Percentiles rank a stretch among this genome's conserved stretches.
These are phyloP conservation scores for Boletus rufocinnamomeus DNA, from an alignment of 768 basidiomycete species.

Conservation along the genomic window DNA sequence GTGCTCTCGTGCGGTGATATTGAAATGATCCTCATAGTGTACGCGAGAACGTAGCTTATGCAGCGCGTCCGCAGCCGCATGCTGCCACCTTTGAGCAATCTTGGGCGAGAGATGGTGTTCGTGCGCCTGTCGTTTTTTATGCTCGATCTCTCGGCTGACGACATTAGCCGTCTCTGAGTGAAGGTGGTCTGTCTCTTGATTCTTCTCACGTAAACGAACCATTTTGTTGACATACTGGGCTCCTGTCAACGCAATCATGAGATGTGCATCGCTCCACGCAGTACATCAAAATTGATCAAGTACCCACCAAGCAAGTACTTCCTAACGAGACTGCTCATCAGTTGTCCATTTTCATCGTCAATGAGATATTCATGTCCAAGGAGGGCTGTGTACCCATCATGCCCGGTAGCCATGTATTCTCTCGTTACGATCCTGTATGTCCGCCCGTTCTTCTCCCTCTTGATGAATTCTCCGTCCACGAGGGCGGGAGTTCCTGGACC, in stretches of 20 bases:
- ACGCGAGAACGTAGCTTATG: constrained; percentile 48
- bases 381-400: constrained; percentile 78
- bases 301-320: constrained; percentile 77
- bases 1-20: constrained; percentile 64
- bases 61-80: constrained; percentile 42
- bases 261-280: background rate
- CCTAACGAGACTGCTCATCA: constrained; percentile 78
- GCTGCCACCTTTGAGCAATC: constrained; percentile 50
- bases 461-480: constrained; percentile 55
- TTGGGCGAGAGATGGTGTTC: constrained; percentile 26
- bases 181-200: constrained; percentile 35
- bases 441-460: constrained; percentile 50
- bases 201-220: constrained; percentile 39
- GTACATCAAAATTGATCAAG: background rate
- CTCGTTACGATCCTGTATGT: constrained; percentile 83
- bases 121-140: constrained; percentile 35
- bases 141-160: constrained; percentile 50
- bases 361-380: constrained; percentile 68
- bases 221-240: constrained; percentile 73
- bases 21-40: constrained; percentile 62
- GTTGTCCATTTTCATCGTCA: constrained; percentile 80
- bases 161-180: constrained; percentile 46
- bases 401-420: constrained; percentile 81
- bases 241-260: constrained; percentile 44
- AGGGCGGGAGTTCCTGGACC: constrained; percentile 34